These are phyloP conservation scores for Pseudonectria buxi DNA, from an alignment of 2,329 filamentous ascomycete genomes.

Conservation along the genomic window DNA sequence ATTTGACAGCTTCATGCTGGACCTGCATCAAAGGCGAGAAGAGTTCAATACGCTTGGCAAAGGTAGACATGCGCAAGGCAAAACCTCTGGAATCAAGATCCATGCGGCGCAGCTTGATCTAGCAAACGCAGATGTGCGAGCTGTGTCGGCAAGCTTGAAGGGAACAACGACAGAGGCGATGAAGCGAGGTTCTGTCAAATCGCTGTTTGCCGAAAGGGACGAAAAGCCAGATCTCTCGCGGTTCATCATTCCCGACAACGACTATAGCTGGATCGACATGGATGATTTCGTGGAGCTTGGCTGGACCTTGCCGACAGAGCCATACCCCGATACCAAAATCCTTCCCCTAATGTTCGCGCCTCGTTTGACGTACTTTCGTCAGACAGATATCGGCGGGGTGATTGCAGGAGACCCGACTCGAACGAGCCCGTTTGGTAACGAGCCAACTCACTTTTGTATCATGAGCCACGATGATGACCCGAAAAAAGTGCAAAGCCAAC, in stretches of 20 bases:
- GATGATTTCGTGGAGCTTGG: slow-evolving; percentile 98
- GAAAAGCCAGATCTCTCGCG: slow-evolving; percentile 68
- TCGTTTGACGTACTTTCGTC: slow-evolving; percentile 93
- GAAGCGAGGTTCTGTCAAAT: slow-evolving; percentile 49
- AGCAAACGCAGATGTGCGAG: slow-evolving; percentile 83
- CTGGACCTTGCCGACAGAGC: slow-evolving; percentile 86
- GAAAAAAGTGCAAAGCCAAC: slow-evolving; percentile 74
- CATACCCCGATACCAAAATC: slow-evolving; percentile 90
- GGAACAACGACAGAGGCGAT: slow-evolving; percentile 74
- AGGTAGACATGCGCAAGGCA: slow-evolving; percentile 66
- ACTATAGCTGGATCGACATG: slow-evolving; percentile 98
- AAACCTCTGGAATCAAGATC: slow-evolving; percentile 90
- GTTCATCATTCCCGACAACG: slow-evolving; percentile 92
- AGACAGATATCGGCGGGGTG: slow-evolving; percentile 82
- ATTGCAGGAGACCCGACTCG: slow-evolving; percentile 75
- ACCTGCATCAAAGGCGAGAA: slow-evolving; percentile 88
- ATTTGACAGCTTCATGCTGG: slow-evolving; percentile 94
- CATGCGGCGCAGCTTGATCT: slow-evolving; percentile 92
- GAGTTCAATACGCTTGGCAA: slow-evolving; percentile 80
- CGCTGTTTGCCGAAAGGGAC: slow-evolving; percentile 47
- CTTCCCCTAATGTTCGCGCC: slow-evolving; percentile 86
- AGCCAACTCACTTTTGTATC: slow-evolving; percentile 89
- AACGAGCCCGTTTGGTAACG: slow-evolving; percentile 84
- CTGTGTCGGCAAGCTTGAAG: slow-evolving; percentile 83
- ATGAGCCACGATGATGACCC: slow-evolving; percentile 91